Conservation (phyloP, 2,329 filamentous ascomycete species). For the Fusarium continuum region DNA sequence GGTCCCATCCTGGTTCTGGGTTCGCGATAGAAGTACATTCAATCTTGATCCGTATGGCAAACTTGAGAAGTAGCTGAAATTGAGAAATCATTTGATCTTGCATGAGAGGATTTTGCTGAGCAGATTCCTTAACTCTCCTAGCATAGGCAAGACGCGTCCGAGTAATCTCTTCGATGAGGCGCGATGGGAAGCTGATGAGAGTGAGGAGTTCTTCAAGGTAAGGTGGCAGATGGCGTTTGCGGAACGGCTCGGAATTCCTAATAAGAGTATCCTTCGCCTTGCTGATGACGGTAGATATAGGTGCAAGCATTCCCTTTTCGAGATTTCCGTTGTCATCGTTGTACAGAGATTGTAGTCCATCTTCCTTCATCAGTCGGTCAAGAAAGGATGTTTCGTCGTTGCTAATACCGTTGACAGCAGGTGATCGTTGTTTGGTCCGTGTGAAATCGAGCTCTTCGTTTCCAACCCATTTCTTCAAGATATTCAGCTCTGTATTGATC, state of each 20-base stretch:
- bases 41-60: conserved; percentile 91
- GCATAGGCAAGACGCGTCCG: conserved; percentile 90
- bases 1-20: conserved; percentile 91
- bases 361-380: conserved; percentile 93
- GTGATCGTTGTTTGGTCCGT: conserved; percentile 74
- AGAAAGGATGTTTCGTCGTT: conserved; percentile 92
- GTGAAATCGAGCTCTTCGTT: conserved; percentile 95
- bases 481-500: conserved; percentile 92
- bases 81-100: conserved; percentile 98
- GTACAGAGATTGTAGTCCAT: conserved; percentile 90
- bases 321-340: conserved; percentile 65
- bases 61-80: conserved; percentile 90
- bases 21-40: conserved; percentile 86
- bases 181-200: conserved; percentile 95
- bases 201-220: conserved; percentile 97
- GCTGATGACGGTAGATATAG: conserved; percentile 84
- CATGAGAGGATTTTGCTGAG: conserved; percentile 91
- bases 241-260: conserved; percentile 83
- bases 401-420: conserved; percentile 72
- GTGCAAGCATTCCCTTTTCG: conserved; percentile 80
- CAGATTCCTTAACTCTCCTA: conserved; percentile 93
- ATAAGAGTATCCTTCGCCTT: conserved; percentile 96
- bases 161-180: conserved; percentile 96
- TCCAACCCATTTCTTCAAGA: conserved; percentile 95
- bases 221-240: conserved; percentile 88